Percentiles rank a stretch among this genome's conserved stretches.
These are phyloP conservation scores for Jaapia argillacea DNA, from an alignment of 768 basidiomycete genomes.

Conservation along the genomic window DNA sequence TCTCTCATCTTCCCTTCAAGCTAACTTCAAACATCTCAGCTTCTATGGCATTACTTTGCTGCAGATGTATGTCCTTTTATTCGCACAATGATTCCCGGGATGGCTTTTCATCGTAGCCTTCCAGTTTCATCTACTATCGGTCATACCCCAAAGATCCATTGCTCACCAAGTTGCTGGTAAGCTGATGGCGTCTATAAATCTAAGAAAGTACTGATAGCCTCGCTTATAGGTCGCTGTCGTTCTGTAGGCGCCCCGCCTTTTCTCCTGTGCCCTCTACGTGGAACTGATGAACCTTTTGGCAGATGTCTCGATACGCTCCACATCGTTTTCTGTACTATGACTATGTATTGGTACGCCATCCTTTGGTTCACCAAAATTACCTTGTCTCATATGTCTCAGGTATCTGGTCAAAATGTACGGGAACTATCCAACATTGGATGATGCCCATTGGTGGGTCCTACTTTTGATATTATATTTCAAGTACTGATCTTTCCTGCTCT, in stretches of 20 bases:
- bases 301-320: conserved; percentile 36
- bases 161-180: conserved; percentile 30
- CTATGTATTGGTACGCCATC: conserved; percentile 32
- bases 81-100: conserved; percentile 16
- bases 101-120: too few relatives aligned
- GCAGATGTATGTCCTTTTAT: conserved; percentile 24
- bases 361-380: background rate
- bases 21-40: too few relatives aligned
- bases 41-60: conserved; percentile 38
- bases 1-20: too few relatives aligned
- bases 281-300: background rate
- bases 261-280: too few relatives aligned
- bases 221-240: conserved; percentile 1
- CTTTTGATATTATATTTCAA: background rate
- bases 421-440: conserved; percentile 24
- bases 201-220: too few relatives aligned
- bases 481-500: background rate
- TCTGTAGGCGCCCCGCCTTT: conserved; percentile 2
- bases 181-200: too few relatives aligned
- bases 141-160: conserved; percentile 29
- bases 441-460: conserved; percentile 29
- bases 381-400: conserved; percentile 16
- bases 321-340: conserved; percentile 30
- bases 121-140: too few relatives aligned
- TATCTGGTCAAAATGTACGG: conserved; percentile 36